Base-by-base conservation (phyloP, 225 moss, liverwort and hornwort species). In the Takakia lepidozioides region DNA sequence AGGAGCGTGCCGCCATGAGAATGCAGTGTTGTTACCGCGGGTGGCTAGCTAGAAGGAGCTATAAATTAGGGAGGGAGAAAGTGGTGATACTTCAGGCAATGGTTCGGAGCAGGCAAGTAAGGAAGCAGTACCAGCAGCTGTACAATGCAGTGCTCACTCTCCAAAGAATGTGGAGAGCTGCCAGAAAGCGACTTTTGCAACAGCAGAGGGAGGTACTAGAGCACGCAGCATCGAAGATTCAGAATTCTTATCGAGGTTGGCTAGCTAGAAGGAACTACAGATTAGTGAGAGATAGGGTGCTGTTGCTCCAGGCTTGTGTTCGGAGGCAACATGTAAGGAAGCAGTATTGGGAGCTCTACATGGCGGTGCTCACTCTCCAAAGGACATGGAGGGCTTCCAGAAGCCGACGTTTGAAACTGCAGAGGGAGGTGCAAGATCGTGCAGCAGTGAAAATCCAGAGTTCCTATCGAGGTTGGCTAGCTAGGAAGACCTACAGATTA, bases 71-170 rank as follows among this genome's bases (percentile, higher is more conserved):
- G 32, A 56, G 63, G 30, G 27, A 54, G 43, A 56, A 41, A 36
- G 26, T 65, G 54, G 42, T 64, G 46, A 51, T 48, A 26, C 61
- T 61, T 21, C 74, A 75, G 60, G 69, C 69, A 38, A 54, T 47
- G 52, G 52, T 49, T 24, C 60, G 74, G 10, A 61, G 56, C 25
- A 32, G 57, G 41, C 52, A 61, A 46, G 43, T 52, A 49, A 47
- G 40, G 20, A 65, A 43, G 25, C 52, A 58, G 27, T 57, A 65
- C 15, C 36, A 53, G 44, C 25, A 69, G 17, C 58, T 62, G 24
- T 64, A 46, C 18, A 20, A 49, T 28, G 40, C 58, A 29, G 66
- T 51, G 22, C 22, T 58, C 29, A 21, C 32, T 19, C 43, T 75
- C 29, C 69, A 75, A 58, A 48, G 61, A 34, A 58, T 46, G 15